Conservation (phyloP, 495 filamentous ascomycete genomes). For the Diplogelasinospora grovesii region DNA sequence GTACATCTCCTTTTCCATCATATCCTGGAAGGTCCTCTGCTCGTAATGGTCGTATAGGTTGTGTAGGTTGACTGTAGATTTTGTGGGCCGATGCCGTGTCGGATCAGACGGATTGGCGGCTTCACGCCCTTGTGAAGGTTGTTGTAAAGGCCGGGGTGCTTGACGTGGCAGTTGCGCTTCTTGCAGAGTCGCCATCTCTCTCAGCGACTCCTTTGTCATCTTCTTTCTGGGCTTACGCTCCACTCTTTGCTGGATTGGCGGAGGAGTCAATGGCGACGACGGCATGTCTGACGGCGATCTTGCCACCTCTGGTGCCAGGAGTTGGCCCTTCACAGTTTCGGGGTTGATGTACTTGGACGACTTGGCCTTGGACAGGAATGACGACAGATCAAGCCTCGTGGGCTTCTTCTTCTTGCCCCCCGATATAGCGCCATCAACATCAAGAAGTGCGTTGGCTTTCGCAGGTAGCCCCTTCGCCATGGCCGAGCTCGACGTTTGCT, state of each 20-base stretch:
- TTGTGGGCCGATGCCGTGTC: conserved; percentile 14
- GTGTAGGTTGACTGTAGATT: conserved; percentile 26
- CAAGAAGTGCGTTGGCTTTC: conserved; percentile 35
- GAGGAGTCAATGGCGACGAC: conserved; percentile 21
- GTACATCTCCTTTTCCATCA: conserved; percentile 26
- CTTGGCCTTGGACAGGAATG: conserved; percentile 15
- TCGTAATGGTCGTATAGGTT: conserved; percentile 50
- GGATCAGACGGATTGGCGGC: not conserved
- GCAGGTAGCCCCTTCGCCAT: conserved; percentile 46
- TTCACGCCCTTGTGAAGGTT: conserved; percentile 21
- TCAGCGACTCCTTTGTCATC: conserved; percentile 29
- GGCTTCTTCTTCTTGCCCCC: conserved; percentile 43
- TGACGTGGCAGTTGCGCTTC: conserved; percentile 5
- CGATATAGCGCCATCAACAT: conserved; percentile 30
- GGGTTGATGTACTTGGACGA: conserved; percentile 15
- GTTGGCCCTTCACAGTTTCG: conserved; percentile 8
- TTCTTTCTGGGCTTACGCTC: conserved; percentile 21
- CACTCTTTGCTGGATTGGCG: conserved; percentile 19
- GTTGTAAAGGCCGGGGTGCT: conserved; percentile 24
- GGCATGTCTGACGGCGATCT: conserved; percentile 38
- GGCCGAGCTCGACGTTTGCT: conserved; percentile 49
- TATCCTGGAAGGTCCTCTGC: conserved; percentile 37
- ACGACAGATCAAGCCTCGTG: conserved; percentile 40
- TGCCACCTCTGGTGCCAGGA: conserved; percentile 25
- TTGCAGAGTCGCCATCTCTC: conserved; percentile 10